These are phyloP conservation scores for Fusarium foetens DNA, from an alignment of 2,329 filamentous ascomycete species.

Conservation along the genomic window DNA sequence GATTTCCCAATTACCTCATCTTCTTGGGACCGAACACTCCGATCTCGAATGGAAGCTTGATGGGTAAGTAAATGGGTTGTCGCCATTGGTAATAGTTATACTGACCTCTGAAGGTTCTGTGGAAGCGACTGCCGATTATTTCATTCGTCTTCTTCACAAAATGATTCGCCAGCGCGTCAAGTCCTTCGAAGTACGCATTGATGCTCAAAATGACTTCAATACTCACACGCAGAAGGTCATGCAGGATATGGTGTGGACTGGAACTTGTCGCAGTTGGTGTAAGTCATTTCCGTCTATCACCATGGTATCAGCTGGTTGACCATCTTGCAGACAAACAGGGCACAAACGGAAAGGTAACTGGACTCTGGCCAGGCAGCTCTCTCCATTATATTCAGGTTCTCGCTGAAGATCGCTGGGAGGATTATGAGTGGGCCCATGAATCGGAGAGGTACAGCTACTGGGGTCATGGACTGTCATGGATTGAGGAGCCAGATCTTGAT, in stretches of 20 bases:
- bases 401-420: neutral
- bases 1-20: slow-evolving; percentile 67
- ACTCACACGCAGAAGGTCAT: neutral
- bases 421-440: neutral
- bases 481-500: neutral
- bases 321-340: neutral
- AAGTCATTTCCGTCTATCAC: fast-evolving
- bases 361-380: neutral
- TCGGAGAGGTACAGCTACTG: neutral
- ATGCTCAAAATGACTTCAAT: neutral
- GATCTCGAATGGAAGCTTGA: slow-evolving; percentile 45
- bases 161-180: neutral
- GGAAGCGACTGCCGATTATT: neutral
- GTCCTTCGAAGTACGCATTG: neutral
- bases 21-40: slow-evolving; percentile 55
- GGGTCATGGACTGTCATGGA: neutral
- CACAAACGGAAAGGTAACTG: neutral
- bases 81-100: no score
- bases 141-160: neutral
- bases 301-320: fast-evolving
- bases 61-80: neutral
- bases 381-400: neutral
- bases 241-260: neutral
- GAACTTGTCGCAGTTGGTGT: neutral
- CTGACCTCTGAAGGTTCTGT: neutral